A percentile compares a stretch with the other conserved stretches of the same genome.
Evolutionary conservation across 768 basidiomycete species (phyloP).

Genomic region (Suillus lakei): DNA sequence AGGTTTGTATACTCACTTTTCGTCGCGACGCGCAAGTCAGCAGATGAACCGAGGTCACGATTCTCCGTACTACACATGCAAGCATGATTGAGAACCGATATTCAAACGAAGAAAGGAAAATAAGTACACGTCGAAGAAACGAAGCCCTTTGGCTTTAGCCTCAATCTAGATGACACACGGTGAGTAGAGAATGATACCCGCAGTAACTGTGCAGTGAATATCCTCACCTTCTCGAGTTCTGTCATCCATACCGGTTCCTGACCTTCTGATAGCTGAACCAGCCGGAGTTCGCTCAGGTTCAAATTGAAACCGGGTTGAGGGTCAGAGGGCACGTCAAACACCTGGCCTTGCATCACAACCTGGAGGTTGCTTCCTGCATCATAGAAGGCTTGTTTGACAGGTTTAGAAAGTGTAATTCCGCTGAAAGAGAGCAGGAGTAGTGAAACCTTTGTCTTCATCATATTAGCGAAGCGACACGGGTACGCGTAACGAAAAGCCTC

Average conservation of each 20-base stretch:
- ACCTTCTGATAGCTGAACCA: constrained; percentile 72
- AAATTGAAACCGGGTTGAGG: constrained; percentile 58
- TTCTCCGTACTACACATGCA: constrained; percentile 68
- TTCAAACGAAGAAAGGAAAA: constrained; percentile 13
- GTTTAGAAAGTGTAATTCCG: background rate
- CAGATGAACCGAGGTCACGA: constrained; percentile 55
- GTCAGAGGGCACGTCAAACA: constrained; percentile 25
- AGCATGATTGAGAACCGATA: constrained; percentile 14
- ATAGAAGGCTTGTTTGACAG: constrained; percentile 3
- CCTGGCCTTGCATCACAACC: constrained; percentile 32
- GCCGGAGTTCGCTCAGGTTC: constrained; percentile 71
- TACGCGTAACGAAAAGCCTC: background rate
- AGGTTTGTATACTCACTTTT: constrained; percentile 42
- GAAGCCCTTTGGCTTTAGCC: constrained; percentile 75
- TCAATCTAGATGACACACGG: constrained; percentile 55
- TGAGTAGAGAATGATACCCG: background rate
- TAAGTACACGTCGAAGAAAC: constrained; percentile 86
- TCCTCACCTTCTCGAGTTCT: constrained; percentile 82
- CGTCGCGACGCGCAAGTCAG: constrained; percentile 39
- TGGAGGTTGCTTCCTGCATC: constrained; percentile 17
- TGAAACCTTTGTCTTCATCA: background rate
- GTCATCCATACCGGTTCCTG: constrained; percentile 79
- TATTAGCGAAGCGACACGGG: background rate
- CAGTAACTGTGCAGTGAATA: background rate
- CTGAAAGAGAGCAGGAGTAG: background rate